A percentile compares a stretch with the other conserved stretches of the same genome.
Evolutionary conservation across 805 yeast genomes (phyloP).

Genomic region (Wickerhamiella siamensis): DNA sequence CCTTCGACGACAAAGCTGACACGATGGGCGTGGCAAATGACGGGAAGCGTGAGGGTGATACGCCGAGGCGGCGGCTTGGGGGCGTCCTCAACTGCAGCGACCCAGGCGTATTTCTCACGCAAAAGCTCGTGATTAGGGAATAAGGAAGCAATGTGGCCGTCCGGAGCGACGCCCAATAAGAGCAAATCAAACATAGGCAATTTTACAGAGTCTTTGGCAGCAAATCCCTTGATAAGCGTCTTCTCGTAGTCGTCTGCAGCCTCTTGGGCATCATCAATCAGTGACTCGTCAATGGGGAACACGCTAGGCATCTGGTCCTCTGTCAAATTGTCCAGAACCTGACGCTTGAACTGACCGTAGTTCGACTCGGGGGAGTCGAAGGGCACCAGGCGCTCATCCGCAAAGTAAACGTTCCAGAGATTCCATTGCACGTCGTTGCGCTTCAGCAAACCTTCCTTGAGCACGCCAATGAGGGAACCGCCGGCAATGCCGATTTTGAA

Average conservation of each 20-base stretch:
- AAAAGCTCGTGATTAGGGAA: slow-evolving; percentile 85
- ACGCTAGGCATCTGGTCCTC: slow-evolving; percentile 47
- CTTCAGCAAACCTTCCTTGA: slow-evolving; percentile 69
- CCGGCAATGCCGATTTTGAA: slow-evolving; percentile 89
- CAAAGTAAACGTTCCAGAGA: slow-evolving; percentile 91
- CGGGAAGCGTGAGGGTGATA: slow-evolving; percentile 85
- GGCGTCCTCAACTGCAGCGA: slow-evolving; percentile 80
- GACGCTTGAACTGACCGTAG: slow-evolving; percentile 76
- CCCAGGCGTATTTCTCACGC: slow-evolving; percentile 89
- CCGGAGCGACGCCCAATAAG: slow-evolving; percentile 94
- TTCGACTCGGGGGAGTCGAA: slow-evolving; percentile 71
- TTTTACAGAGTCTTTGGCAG: slow-evolving; percentile 90
- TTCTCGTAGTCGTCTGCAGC: slow-evolving; percentile 92
- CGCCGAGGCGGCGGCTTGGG: slow-evolving; percentile 79
- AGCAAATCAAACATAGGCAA: slow-evolving; percentile 88
- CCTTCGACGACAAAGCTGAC: slow-evolving; percentile 96
- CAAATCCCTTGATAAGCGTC: slow-evolving; percentile 73
- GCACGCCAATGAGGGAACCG: slow-evolving; percentile 77
- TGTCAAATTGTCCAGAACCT: slow-evolving; percentile 58
- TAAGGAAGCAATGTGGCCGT: slow-evolving; percentile 93
- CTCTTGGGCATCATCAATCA: slow-evolving; percentile 52
- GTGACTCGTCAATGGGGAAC: slow-evolving; percentile 65
- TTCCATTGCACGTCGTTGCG: slow-evolving; percentile 76
- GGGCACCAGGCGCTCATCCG: slow-evolving; percentile 90
- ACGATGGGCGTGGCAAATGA: slow-evolving; percentile 81